phyloP scores from a whole-genome alignment of 139 green algal species.

The Astrephomene gubernaculifera region DNA sequence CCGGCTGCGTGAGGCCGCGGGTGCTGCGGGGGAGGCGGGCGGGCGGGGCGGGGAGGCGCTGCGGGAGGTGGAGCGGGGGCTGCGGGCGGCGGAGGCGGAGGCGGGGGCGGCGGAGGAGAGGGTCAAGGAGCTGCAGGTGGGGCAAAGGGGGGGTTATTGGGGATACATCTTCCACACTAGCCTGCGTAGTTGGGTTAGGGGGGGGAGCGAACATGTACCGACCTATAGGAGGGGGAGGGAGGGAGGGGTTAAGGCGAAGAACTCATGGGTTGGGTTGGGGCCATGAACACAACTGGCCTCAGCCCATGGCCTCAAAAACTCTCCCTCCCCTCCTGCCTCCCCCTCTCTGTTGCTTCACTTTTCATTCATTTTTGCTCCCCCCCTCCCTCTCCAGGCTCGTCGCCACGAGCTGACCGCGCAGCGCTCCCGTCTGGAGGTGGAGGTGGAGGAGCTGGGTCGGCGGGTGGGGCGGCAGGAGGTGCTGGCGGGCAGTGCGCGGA shows the following conservation, averaged over 20 bases:
- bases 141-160: not conserved
- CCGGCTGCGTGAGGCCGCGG: slow-evolving; percentile 14
- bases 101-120: slow-evolving; percentile 43
- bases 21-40: not conserved
- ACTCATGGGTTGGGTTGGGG: too few relatives aligned
- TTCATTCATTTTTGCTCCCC: too few relatives aligned
- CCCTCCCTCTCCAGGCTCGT: not conserved
- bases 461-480: not conserved
- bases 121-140: slow-evolving; percentile 12
- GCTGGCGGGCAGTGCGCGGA: not conserved
- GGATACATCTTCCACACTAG: too few relatives aligned
- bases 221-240: too few relatives aligned
- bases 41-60: slow-evolving; percentile 27
- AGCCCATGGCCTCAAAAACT: too few relatives aligned
- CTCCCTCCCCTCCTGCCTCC: too few relatives aligned
- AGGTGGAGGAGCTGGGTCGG: not conserved
- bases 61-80: slow-evolving; percentile 59
- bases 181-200: too few relatives aligned
- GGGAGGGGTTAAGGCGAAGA: too few relatives aligned
- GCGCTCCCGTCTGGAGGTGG: slow-evolving; percentile 1
- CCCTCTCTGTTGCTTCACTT: too few relatives aligned
- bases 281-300: too few relatives aligned
- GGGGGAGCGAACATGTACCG: too few relatives aligned
- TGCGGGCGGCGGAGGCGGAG: slow-evolving; percentile 45
- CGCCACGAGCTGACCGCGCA: not conserved